These are phyloP conservation scores for Acorus gramineus DNA, from an alignment of 106 monocot genomes.

Conservation along the genomic window DNA sequence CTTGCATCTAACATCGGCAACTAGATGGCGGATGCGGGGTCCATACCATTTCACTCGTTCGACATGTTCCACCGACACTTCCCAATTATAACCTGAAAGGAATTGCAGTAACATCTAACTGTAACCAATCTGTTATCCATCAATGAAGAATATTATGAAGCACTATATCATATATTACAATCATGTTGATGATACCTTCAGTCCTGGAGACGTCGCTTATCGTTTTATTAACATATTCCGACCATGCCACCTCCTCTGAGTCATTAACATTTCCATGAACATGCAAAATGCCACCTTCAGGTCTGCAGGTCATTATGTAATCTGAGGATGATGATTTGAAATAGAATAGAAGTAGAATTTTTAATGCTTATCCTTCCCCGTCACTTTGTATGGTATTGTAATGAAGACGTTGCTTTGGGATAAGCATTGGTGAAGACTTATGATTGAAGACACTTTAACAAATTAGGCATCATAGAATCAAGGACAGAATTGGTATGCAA, in stretches of 20 bases:
- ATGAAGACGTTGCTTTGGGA: too few species aligned
- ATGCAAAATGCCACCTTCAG: slow-evolving; percentile 62
- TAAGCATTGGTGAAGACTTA: too few species aligned
- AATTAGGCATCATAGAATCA: too few species aligned
- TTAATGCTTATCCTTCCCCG: too few species aligned
- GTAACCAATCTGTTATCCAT: too few species aligned
- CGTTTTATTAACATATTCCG: slow-evolving; percentile 47
- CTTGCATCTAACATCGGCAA: slow-evolving; percentile 64
- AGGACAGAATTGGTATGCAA: too few species aligned
- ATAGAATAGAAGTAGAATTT: background rate
- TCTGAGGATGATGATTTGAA: too few species aligned
- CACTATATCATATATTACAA: background rate
- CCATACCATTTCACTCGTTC: slow-evolving; percentile 92
- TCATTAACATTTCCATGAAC: slow-evolving; percentile 82
- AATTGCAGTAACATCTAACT: too few species aligned
- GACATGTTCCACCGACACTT: slow-evolving; percentile 63
- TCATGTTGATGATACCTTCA: slow-evolving; percentile 39
- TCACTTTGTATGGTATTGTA: too few species aligned
- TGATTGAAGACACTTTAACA: too few species aligned
- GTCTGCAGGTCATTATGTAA: slow-evolving; percentile 19
- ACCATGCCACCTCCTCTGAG: slow-evolving; percentile 52
- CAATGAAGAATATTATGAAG: too few species aligned
- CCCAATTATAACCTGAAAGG: slow-evolving; percentile 56
- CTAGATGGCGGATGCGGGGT: slow-evolving; percentile 76
- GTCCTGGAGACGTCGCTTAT: slow-evolving; percentile 32